Base-by-base conservation (phyloP, 2,329 filamentous ascomycete species). In the Truncatella angustata region DNA sequence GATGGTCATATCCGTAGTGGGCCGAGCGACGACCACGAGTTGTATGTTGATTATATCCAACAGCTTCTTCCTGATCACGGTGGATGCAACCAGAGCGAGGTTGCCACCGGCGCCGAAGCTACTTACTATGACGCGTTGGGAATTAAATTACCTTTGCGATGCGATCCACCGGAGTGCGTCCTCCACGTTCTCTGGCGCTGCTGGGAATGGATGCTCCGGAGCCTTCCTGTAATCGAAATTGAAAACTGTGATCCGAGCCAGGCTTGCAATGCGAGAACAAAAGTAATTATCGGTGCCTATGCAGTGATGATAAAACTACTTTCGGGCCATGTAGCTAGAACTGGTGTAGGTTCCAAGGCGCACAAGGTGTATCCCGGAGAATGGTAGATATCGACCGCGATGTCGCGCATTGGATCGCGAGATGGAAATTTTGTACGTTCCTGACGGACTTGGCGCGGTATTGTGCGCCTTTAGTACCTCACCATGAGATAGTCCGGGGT, bases 141-240 rank as follows among this genome's bases (percentile, higher is more conserved):
- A 10, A 3, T 46, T 28, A 11, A 46, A 20, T 16, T 16, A 9
- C 7, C 30, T 28, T 28, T 24, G 43, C n/a, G 26, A n/a, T 1
- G 16, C 28, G 24, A 23, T 18, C 43, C 43, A 46, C n/a, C 20
- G 24, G 16, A 46, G 43, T 16, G 28, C 30, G 43, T 46, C 43
- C n/a, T 46, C 43, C 16, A 28, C 43, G 18, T 46, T 28, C 20
- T 46, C 6, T n/a, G 30, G 30, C 26, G 67, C 68, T 14, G 70
- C 70, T n/a, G 78, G 78, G 53, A 78, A 80, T 5, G 72, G 63
- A 54, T 72, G 60, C 60, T 80, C 77, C 5, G 78, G 78, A 0
- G 78, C 73, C 1, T 80, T 70, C 4, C 78, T 71, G 58, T 81
- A 82, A 16, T 63, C 28, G 28, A 28, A 26, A 21, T 46, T 28